Evolutionary conservation across 768 basidiomycete species (phyloP).

Genomic region (Trametes coccinea): DNA sequence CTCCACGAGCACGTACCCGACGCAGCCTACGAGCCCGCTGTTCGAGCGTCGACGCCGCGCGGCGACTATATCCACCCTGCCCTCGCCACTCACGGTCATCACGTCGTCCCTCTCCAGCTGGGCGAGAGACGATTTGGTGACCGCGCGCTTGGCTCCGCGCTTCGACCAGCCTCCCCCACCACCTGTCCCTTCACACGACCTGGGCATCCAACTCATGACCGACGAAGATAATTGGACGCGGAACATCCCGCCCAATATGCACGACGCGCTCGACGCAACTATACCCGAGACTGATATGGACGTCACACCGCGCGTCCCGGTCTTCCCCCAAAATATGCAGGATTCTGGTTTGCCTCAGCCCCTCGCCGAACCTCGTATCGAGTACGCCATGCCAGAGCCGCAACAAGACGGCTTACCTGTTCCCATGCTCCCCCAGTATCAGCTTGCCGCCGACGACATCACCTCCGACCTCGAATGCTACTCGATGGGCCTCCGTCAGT

Average conservation of each 20-base stretch:
- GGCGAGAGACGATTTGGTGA: constrained; percentile 16
- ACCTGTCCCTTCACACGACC: neutral
- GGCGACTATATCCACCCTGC: constrained; percentile 24
- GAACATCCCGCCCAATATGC: neutral
- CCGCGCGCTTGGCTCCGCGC: constrained; percentile 13
- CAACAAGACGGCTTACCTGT: neutral
- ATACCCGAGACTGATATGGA: constrained; percentile 26
- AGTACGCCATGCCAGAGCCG: constrained; percentile 1
- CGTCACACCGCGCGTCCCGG: constrained; percentile 23
- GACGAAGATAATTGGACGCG: constrained; percentile 4
- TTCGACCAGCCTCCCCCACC: neutral
- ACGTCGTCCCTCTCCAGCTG: constrained; percentile 38
- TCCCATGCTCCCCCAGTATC: neutral
- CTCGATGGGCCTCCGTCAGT: constrained; percentile 25
- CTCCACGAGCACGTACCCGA: neutral
- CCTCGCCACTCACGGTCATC: constrained; percentile 35
- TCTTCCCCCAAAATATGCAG: constrained; percentile 25
- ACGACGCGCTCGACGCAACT: neutral
- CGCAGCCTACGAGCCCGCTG: constrained; percentile 17
- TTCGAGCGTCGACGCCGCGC: constrained; percentile 29
- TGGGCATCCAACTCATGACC: neutral
- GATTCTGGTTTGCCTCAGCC: neutral
- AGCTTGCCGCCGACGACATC: constrained; percentile 6
- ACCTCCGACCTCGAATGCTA: constrained; percentile 28
- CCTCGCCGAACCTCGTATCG: neutral